These are phyloP conservation scores for Irpex sp. DNA, from an alignment of 1,284 basidiomycete genomes.

Conservation along the genomic window DNA sequence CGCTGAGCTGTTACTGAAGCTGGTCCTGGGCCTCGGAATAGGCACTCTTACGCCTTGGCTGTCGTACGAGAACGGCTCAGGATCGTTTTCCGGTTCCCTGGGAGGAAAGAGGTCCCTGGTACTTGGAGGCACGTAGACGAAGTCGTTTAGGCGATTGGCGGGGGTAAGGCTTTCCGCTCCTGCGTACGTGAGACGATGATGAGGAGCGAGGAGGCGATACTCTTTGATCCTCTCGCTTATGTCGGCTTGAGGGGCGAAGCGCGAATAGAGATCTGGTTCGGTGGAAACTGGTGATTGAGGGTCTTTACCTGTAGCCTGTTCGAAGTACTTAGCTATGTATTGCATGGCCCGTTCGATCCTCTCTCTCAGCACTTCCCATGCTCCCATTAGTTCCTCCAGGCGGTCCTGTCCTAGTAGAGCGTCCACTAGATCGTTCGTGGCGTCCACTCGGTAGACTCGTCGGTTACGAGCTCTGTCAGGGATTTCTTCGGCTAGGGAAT, in stretches of 20 bases:
- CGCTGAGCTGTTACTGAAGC: not conserved
- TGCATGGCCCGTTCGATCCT: not conserved
- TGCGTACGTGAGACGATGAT: not conserved
- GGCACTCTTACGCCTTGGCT: not conserved
- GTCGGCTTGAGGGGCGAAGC: not conserved
- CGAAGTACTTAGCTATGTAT: not conserved
- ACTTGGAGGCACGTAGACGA: not conserved
- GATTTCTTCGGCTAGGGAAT: not conserved
- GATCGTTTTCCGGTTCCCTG: not conserved
- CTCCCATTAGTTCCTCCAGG: not conserved
- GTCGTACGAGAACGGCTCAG: not conserved
- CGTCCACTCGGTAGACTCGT: not conserved
- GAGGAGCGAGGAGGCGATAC: not conserved
- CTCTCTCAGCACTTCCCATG: not conserved
- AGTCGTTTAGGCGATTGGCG: not conserved
- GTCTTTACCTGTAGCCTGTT: not conserved
- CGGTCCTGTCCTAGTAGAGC: not conserved
- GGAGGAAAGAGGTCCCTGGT: not conserved
- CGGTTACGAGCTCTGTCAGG: not conserved
- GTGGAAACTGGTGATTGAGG: not conserved
- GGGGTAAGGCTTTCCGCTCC: not conserved
- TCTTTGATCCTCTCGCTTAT: not conserved
- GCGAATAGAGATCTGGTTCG: not conserved
- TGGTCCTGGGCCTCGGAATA: not conserved
- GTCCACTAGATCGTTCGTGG: not conserved